Evolutionary conservation across 768 basidiomycete species (phyloP).

Genomic region (Boletus sensibilis): DNA sequence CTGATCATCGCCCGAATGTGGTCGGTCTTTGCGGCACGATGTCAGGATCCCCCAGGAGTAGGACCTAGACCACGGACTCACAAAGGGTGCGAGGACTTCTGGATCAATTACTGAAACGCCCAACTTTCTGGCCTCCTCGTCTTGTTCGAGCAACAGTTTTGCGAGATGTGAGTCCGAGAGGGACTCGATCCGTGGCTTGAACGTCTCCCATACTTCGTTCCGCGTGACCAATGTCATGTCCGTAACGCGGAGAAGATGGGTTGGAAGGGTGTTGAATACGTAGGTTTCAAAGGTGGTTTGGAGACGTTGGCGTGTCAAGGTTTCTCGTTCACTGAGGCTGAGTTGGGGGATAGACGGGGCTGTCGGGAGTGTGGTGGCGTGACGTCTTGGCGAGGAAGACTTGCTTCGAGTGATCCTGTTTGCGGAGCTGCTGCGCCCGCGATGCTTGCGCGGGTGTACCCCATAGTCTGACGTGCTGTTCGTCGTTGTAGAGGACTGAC

Average conservation of each 20-base stretch:
- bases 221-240: conserved; percentile 24
- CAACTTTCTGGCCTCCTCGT: conserved; percentile 23
- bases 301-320: conserved; percentile 21
- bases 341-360: conserved; percentile 18
- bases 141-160: conserved; percentile 24
- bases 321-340: conserved; percentile 22
- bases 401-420: conserved; percentile 14
- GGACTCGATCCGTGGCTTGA: conserved; percentile 20
- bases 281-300: conserved; percentile 24
- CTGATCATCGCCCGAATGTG: conserved; percentile 18
- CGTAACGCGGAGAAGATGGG: conserved; percentile 21
- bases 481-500: conserved; percentile 19
- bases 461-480: conserved; percentile 21
- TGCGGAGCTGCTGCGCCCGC: conserved; percentile 19
- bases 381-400: conserved; percentile 22
- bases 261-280: conserved; percentile 26
- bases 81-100: conserved; percentile 21
- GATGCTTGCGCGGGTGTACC: conserved; percentile 15
- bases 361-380: conserved; percentile 14
- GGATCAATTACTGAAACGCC: conserved; percentile 22
- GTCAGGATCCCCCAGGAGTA: background rate
- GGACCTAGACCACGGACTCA: conserved; percentile 1
- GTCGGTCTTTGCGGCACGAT: conserved; percentile 9
- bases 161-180: conserved; percentile 24
- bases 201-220: conserved; percentile 20